These are phyloP conservation scores for Euphorbia lathyris DNA, from an alignment of 345 rosid genomes.

Conservation along the genomic window DNA sequence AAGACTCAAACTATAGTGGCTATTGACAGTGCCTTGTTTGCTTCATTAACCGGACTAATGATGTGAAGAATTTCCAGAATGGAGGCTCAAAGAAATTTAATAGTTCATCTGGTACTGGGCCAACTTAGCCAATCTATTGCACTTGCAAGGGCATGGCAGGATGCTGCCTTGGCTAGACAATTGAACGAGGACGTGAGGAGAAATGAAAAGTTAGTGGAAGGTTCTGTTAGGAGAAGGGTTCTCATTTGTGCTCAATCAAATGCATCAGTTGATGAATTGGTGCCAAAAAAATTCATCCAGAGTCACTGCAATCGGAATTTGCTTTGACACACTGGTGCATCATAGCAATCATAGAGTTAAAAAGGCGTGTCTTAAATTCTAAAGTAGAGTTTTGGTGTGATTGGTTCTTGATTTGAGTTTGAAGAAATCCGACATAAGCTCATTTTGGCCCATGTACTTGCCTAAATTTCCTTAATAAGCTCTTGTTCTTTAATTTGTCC, in stretches of 20 bases:
- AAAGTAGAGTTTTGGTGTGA: not conserved
- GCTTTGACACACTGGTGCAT: not conserved
- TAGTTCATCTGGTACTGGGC: conserved; percentile 40
- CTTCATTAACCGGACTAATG: conserved; percentile 42
- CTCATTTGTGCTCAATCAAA: conserved; percentile 95
- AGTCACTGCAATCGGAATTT: no score
- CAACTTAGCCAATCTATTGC: conserved; percentile 63
- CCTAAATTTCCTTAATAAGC: no score
- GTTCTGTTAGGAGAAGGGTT: conserved; percentile 65
- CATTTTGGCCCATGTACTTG: no score
- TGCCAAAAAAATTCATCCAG: no score
- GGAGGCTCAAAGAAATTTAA: conserved; percentile 39
- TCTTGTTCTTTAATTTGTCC: no score
- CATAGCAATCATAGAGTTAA: not conserved
- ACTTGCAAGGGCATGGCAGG: conserved; percentile 90
- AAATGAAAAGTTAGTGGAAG: conserved; percentile 41
- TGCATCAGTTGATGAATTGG: conserved; percentile 98
- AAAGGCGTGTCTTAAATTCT: not conserved
- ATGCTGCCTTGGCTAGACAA: conserved; percentile 91
- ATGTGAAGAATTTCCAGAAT: conserved; percentile 25
- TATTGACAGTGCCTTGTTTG: conserved; percentile 82
- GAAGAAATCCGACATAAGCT: not conserved
- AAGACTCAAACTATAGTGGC: conserved; percentile 95
- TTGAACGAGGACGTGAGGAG: conserved; percentile 53
- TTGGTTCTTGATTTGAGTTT: not conserved